Evolutionary conservation across 495 filamentous ascomycete species (phyloP), one percentile per base, ranked within the genome.

Genomic region (Podospora pseudopauciseta): DNA sequence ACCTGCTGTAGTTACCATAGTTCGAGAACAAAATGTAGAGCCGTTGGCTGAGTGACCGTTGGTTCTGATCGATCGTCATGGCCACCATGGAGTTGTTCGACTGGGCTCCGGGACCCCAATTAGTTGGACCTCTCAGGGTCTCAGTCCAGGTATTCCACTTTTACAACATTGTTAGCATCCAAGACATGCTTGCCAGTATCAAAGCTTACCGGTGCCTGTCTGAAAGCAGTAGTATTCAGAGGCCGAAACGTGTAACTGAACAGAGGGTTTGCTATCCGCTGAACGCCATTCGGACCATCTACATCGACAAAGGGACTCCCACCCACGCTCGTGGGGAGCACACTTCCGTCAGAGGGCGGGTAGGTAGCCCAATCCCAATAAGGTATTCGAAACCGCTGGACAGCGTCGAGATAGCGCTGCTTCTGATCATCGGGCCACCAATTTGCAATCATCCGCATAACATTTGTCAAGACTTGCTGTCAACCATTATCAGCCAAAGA

Each of bases 341-440:
- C 78, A 53, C 80, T 80, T 67, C 77, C 77, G 64, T 83, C 77
- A 1, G 80, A 62, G 26, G 86, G 78, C n/a, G 86, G 83, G 16
- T 67, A 67, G 26, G 80, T 78, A 30, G 88, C 87, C 88, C 87
- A 91, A 68, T 91, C 88, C 87, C 87, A 90, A 74, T 88, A 91
- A 4, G 89, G 88, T 23, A 87, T 80, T 18, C 89, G 82, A 70
- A 89, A 88, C n/a, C 80, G 78, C 27, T 72, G 62, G 0, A 87
- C 86, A 59, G 86, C 86, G 1, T 70, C 71, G 58, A 77, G 75
- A 70, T 86, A 85, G n/a, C 80, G 76, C 49, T 80, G 74, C 61
- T 79, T 75, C 16, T 78, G 71, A 0, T 77, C 65, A 15, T 73
- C 74, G 4, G 83, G 85, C 75, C 87, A 90, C 39, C 81, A 75